Evolutionary conservation across 495 filamentous ascomycete genomes (phyloP), one percentile per base, ranked within the genome.

Genomic region (Hypoxylon rickii): DNA sequence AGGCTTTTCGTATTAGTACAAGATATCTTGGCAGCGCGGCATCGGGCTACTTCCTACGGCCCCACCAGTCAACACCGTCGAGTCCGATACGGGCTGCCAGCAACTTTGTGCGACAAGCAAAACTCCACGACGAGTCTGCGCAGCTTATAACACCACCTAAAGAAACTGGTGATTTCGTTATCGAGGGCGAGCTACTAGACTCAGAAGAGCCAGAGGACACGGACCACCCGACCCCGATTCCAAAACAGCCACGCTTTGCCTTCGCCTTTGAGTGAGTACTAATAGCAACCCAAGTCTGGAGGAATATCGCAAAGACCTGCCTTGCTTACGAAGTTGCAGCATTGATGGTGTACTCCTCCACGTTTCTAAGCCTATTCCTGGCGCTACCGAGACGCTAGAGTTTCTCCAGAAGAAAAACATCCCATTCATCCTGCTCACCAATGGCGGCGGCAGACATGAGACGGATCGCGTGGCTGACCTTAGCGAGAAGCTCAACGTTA

Each of bases 291-390:
- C 50, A 34, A 15, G 10, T 44, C 48, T n/a, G 15, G 26, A 32
- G 18, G 16, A 20, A 2, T 16, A 29, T 29, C 24, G 10, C 7
- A 32, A 7, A 6, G 26, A 29, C 12, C 16, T 29, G 10, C 50
- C 7, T 17, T 21, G 32, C 46, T 58, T 40, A 49, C 61, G 54
- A 53, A 38, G 33, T 19, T 17, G 10, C 44, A 96, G 91, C 70
- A 96, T 97, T 65, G 94, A 99, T 68, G 95, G 95, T 54, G 95
- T 99, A 19, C 86, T 99, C 15, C 79, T 96, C n/a, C 90, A 92
- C 66, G 85, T 86, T 57, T 83, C 87, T 0, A 83, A 82, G 46
- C 86, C 92, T 7, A 84, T 96, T 26, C 86, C 92, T n/a, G 84
- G 86, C 24, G 95, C 95, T 0, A 75, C 82, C n/a, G 75, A 86